phyloP scores from a whole-genome alignment of 192 early-diverging fungal species.

The Podila clonocystis region DNA sequence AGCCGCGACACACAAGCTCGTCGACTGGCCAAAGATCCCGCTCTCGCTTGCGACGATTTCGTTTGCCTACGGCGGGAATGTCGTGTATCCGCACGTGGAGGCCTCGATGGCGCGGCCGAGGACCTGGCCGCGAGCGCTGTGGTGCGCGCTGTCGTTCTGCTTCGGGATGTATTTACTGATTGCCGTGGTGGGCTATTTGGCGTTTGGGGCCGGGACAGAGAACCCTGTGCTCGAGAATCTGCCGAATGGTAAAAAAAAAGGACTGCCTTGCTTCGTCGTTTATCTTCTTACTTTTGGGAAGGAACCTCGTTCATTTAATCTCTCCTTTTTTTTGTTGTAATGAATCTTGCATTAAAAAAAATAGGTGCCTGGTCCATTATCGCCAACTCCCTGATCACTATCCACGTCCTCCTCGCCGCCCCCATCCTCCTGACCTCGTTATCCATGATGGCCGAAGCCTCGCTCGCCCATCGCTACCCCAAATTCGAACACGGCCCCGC shows the following conservation, averaged over 20 bases:
- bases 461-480: constrained; percentile 53
- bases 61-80: constrained; percentile 81
- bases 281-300: too few species aligned
- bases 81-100: constrained; percentile 85
- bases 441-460: constrained; percentile 64
- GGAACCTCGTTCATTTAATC: too few species aligned
- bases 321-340: too few species aligned
- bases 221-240: constrained; percentile 77
- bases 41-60: constrained; percentile 74
- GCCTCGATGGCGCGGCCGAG: constrained; percentile 76
- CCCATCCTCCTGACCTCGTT: constrained; percentile 82
- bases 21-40: constrained; percentile 65
- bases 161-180: constrained; percentile 72
- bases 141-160: constrained; percentile 65
- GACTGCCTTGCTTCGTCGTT: too few species aligned
- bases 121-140: constrained; percentile 71
- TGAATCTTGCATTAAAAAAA: too few species aligned
- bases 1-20: constrained; percentile 33
- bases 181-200: constrained; percentile 74
- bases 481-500: constrained; percentile 36
- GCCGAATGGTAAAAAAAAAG: constrained; percentile 41
- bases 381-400: constrained; percentile 75
- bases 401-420: constrained; percentile 81
- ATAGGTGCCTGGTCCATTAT: constrained; percentile 66
- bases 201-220: constrained; percentile 69